phyloP scores from a whole-genome alignment of 1,284 basidiomycete genomes.

The Heterobasidion occidentale region DNA sequence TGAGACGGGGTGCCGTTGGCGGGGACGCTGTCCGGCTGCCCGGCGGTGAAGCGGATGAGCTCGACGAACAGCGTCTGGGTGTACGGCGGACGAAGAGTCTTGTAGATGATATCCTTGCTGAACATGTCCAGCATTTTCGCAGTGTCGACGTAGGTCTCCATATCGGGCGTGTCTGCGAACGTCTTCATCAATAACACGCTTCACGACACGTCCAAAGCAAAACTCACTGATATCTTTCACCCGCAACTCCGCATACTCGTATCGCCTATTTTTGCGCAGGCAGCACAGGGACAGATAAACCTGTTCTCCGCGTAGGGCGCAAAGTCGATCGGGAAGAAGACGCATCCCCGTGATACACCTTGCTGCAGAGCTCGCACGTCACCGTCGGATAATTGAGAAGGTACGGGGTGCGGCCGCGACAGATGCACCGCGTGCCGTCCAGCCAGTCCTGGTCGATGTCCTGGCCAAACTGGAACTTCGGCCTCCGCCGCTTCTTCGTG shows the following conservation, averaged over 20 bases:
- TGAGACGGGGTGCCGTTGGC: constrained; percentile 4
- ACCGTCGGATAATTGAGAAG: constrained; percentile 51
- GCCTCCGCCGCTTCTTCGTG: constrained; percentile 55
- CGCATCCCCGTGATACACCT: constrained; percentile 67
- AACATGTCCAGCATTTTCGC: constrained; percentile 66
- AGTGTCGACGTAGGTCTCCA: constrained; percentile 58
- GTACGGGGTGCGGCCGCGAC: constrained; percentile 58
- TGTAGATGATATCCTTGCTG: constrained; percentile 64
- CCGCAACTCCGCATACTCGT: constrained; percentile 66
- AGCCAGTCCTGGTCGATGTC: constrained; percentile 66
- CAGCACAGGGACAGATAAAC: constrained; percentile 71
- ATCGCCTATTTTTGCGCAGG: constrained; percentile 58
- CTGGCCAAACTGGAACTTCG: constrained; percentile 69
- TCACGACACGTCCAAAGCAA: not conserved
- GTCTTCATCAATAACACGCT: constrained; percentile 4
- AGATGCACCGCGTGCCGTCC: constrained; percentile 74
- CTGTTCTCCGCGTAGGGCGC: constrained; percentile 23
- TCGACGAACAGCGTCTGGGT: constrained; percentile 68
- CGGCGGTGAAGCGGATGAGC: constrained; percentile 53
- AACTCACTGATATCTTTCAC: constrained; percentile 55
- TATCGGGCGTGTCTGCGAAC: constrained; percentile 32
- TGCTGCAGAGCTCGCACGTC: constrained; percentile 58
- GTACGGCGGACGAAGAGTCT: constrained; percentile 53
- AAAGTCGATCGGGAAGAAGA: constrained; percentile 51
- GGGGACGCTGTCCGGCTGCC: constrained; percentile 31